Base-by-base conservation (phyloP, 2,329 filamentous ascomycete species). In the Biscogniauxia mediterranea region DNA sequence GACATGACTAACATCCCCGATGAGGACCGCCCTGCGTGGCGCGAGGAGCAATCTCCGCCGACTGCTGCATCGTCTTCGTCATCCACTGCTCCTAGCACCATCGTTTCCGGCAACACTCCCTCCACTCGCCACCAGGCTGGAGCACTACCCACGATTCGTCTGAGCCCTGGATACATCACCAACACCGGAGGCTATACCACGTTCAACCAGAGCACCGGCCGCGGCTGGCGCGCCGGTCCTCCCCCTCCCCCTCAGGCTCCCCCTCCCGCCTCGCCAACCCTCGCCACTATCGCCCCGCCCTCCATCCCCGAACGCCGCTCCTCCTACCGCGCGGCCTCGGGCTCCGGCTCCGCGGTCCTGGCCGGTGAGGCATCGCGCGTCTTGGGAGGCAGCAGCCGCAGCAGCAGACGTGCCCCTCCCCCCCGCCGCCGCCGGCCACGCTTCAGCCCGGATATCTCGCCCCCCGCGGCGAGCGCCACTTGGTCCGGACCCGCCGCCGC, bases 121-220 rank as follows among this genome's bases (percentile, higher is more conserved):
- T 17, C 38, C 2, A 26, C 28, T 11, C 15, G 5, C 13, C 23
- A 58, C 2, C 51, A 42, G 8, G 15, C 21, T 2, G 19, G 15
- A 3, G 17, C 19, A 13, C 5, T 53, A 6, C 56, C 56, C 3
- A 58, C 56, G 0, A 26, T 58, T 2, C 56, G 56, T 20, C 6
- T 58, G 26, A 58, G 56, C 46, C 38, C 56, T n/a, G 57, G 57
- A 38, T 59, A 59, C n/a, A 52, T 52, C 8, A 38, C 54, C 9
- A 17, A 55, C 38, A 52, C 46, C 3, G 46, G 53, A 17, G 46
- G 28, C n/a, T 59, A 56, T 49, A 28, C 20, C 20, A 23, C 55
- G 4, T 59, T 51, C 42, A 59, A 59, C 20, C 26, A 21, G 5
- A 28, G 26, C 20, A 59, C 57, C 13, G 57, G 57, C 21, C 57